Base-by-base conservation (phyloP, 2,329 filamentous ascomycete genomes). In the Neopestalotiopsis sp. region DNA sequence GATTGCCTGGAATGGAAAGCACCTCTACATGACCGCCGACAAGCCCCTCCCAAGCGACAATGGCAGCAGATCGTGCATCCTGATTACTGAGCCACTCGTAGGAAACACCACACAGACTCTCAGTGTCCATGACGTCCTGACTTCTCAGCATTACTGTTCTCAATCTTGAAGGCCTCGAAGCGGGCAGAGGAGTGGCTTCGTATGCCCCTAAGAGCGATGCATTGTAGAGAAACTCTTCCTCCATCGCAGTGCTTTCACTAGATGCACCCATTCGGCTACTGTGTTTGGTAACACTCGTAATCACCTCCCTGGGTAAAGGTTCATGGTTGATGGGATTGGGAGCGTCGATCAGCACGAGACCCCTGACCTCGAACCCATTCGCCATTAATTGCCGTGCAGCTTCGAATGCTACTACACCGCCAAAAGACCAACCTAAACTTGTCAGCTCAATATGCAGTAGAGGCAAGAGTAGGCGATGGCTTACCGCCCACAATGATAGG, bases 331-430 rank as follows among this genome's bases (percentile, higher is more conserved):
- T 75, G 0, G 84, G 83, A 69, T 79, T 79, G 0, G 84, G 84
- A 0, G 82, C 80, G 72, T 85, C 84, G 30, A 85, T 78, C 14
- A 85, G 76, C 10, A 85, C 74, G 12, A 84, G 73, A 12, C 79
- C 78, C 24, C 78, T 76, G 24, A 83, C 80, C 32, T 72, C 74
- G 65, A 82, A 78, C 4, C 81, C 81, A 34, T 78, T 74, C 34
- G 77, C 74, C 30, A 80, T 77, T 7, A 85, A 75, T 32, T 81
- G 78, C 14, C 78, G 78, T 1, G 82, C 81, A 4, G 81, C 81
- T 67, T 87, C 84, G 71, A 83, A 89, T 14, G 88, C 86, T 65
- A 85, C 83, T 56, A 89, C 85, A 12, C 88, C 87, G 42, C 88
- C 89, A 4, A 86, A 86, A 17, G 85, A 89, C 88, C 88, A 90